Evolutionary conservation across 352 stramenopile genomes (phyloP), one percentile per base, ranked within the genome.

Genomic region (Pythium folliculosum): DNA sequence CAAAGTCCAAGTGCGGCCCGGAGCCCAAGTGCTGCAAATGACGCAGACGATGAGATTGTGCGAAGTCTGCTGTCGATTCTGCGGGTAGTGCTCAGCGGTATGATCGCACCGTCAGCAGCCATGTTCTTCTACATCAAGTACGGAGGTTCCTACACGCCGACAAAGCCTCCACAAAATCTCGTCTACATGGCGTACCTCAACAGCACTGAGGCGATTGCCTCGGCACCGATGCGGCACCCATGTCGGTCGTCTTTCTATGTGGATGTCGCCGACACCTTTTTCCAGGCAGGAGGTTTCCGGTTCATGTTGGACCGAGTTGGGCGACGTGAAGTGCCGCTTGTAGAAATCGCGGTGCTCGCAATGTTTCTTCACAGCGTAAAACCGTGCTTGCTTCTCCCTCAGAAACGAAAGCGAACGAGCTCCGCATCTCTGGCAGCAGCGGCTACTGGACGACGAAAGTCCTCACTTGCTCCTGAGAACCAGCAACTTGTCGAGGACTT

Each of bases 71-170:
- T 96, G 25, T 84, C 84, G 45, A 61, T 95, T 23, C 60, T 94
- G 22, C 84, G 88, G 17, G 77, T 96, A 65, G 82, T 96, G 54
- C 59, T 94, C 8, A 92, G 91, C 53, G 88, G 85, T 8, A 81
- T 91, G 72, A 60, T 43, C 21, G 52, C 60, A 1, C 59, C 66
- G 7, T 80, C 78, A 43, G 83, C 83, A 32, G 90, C 82, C 50
- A 85, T 90, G 77, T 94, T 82, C 64, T 96, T 92, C 64, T 95
- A 96, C 55, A 73, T 88, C 67, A 93, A 94, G 67, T 92, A 95
- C 43, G 78, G 76, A 16, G 84, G 87, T 21, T 81, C 67, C 21
- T 84, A 90, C 60, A 79, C 74, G 5, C 71, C 82, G 0, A 67
- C 70, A 50, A 91, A 84, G 55, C 38, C 50, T n/a, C 80, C 87